Percentiles rank a stretch among this genome's conserved stretches.
phyloP scores from a whole-genome alignment of 352 stramenopile genomes.

The Phytophthora citricola region DNA sequence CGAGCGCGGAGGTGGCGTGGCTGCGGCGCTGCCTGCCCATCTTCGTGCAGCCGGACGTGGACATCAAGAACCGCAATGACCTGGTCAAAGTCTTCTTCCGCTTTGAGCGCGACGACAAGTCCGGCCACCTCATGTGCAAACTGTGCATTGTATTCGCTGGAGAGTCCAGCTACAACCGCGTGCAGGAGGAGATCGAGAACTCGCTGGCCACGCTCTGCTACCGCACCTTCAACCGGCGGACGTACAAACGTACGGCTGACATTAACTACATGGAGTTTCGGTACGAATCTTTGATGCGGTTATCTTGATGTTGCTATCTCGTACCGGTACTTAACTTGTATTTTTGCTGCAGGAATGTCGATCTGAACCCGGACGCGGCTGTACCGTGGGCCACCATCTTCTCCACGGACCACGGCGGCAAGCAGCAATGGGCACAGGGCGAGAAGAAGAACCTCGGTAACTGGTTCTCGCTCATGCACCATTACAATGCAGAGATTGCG shows the following conservation, averaged over 20 bases:
- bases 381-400: constrained; percentile 73
- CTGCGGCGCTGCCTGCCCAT: constrained; percentile 82
- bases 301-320: neutral
- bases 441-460: constrained; percentile 82
- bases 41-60: constrained; percentile 84
- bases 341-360: constrained; percentile 51
- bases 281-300: constrained; percentile 16
- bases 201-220: constrained; percentile 79
- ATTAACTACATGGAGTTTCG: constrained; percentile 92
- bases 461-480: constrained; percentile 92
- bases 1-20: constrained; percentile 70
- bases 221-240: constrained; percentile 85
- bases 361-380: constrained; percentile 52
- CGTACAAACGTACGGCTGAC: constrained; percentile 88
- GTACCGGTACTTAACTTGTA: neutral
- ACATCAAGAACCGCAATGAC: constrained; percentile 83
- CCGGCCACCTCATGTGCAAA: constrained; percentile 64
- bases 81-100: constrained; percentile 86
- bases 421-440: constrained; percentile 84
- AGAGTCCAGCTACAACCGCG: constrained; percentile 88
- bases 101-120: constrained; percentile 73
- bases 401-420: constrained; percentile 76
- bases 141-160: constrained; percentile 86
- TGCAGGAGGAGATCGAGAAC: constrained; percentile 77
- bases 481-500: constrained; percentile 72